These are phyloP conservation scores for Debaryomyces sp. DNA, from an alignment of 1,139 yeast genomes.

Conservation along the genomic window DNA sequence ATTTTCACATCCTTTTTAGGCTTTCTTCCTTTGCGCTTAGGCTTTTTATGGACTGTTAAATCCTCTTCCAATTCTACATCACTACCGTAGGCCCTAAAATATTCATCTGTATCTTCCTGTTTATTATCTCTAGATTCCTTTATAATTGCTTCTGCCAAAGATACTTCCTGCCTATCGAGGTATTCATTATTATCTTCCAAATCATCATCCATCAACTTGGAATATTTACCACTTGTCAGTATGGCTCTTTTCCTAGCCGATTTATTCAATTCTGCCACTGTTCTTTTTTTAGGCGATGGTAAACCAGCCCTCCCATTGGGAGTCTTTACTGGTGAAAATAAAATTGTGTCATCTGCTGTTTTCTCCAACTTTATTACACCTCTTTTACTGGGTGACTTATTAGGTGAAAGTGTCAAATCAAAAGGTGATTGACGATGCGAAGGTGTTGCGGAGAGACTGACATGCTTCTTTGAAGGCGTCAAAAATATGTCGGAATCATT, in stretches of 20 bases:
- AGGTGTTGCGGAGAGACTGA: constrained; percentile 10
- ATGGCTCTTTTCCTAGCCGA: constrained; percentile 57
- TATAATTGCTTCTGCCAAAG: constrained; percentile 49
- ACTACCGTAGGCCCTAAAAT: constrained; percentile 25
- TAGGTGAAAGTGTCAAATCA: constrained; percentile 1
- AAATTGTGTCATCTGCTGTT: constrained; percentile 9
- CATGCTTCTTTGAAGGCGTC: constrained; percentile 20
- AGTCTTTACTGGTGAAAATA: constrained; percentile 32
- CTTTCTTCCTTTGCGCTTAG: constrained; percentile 1
- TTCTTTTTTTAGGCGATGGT: constrained; percentile 46
- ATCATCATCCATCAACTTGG: constrained; percentile 38
- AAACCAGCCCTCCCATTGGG: constrained; percentile 52
- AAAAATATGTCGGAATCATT: constrained; percentile 11
- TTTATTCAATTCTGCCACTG: constrained; percentile 42
- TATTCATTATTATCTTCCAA: constrained; percentile 33
- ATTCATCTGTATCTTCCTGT: constrained; percentile 7
- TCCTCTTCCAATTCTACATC: constrained; percentile 39
- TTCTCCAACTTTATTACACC: constrained; percentile 22
- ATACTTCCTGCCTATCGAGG: constrained; percentile 38
- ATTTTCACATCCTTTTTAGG: neutral
- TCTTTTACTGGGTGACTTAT: constrained; percentile 24
- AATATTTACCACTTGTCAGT: constrained; percentile 27
- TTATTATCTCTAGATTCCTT: constrained; percentile 22
- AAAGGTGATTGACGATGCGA: constrained; percentile 1
- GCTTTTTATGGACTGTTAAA: constrained; percentile 11